Base-by-base conservation (phyloP, 208 protist genomes). In the Leishmania martiniquensis region DNA sequence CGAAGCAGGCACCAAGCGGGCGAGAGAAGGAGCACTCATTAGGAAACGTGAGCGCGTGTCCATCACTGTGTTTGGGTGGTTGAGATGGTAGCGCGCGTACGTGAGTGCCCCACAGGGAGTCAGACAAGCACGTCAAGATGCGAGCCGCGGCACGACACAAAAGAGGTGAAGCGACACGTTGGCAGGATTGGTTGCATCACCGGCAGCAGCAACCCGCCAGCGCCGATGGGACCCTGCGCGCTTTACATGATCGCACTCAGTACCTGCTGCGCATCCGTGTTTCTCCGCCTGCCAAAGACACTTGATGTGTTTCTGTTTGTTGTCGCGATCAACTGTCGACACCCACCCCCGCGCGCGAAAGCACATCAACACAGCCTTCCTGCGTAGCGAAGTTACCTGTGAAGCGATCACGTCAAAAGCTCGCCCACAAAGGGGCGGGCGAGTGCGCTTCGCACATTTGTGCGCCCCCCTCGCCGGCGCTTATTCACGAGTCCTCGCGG, bases 401-500 rank as follows among this genome's bases (percentile, higher is more conserved):
- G n/a, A n/a, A n/a, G n/a, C n/a, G n/a, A n/a, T n/a, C n/a, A n/a
- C n/a, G n/a, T n/a, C n/a, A n/a, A n/a, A n/a, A n/a, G n/a, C n/a
- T n/a, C n/a, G n/a, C n/a, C n/a, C n/a, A n/a, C n/a, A n/a, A n/a
- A n/a, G n/a, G n/a, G n/a, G n/a, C n/a, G n/a, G n/a, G n/a, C 3
- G 32, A 51, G 44, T 42, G 2, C 25, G 49, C 5, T 42, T 4
- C 42, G n/a, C 15, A 4, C 51, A 42, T 22, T 9, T 22, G 20
- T 34, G 25, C 0, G n/a, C n/a, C n/a, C n/a, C n/a, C n/a, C n/a
- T 22, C 44, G 57, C 57, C 7, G 12, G 13, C 52, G 15, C 13
- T 32, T 17, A 10, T 15, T 62, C 54, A 72, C 10, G 55, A 32
- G 42, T 80, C 79, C 13, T 79, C 70, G 15, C 25, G 17, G 32